Base-by-base conservation (phyloP, 2,329 filamentous ascomycete genomes). In the Tolypocladium inflatum region DNA sequence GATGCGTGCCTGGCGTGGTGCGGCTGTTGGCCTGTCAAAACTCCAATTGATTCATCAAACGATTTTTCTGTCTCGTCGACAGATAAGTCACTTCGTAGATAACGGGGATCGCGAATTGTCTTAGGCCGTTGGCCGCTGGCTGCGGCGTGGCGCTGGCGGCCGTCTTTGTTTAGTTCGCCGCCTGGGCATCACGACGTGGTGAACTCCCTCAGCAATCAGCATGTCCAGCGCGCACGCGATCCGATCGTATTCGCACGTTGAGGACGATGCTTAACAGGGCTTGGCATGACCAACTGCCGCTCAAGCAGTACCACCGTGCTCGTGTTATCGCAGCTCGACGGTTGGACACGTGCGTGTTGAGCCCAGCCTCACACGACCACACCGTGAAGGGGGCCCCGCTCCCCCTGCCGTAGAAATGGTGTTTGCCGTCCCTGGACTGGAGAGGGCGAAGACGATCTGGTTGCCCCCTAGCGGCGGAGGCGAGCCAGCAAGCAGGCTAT, bases 301-400 rank as follows among this genome's bases (percentile, higher is more conserved):
- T 48, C 11, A 13, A 45, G 21, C 21, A 13, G 11, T 11, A 21
- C 43, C 23, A n/a, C 26, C 5, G 45, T 2, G 15, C 23, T 4
- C 45, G 9, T n/a, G 53, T 26, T 19, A 30, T 42, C 42, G 15
- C 21, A 19, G 42, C 19, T 48, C 33, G 21, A 30, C 33, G 33
- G 43, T 59, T 59, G 57, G 52, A 51, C 59, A 61, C 59, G 59
- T 61, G 59, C 59, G 55, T 55, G 41, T 39, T 51, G 45, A 55
- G 52, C n/a, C 43, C 53, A 35, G 39, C 26, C 55, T 55, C 57
- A 55, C 55, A 58, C 57, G 55, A 55, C 43, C 15, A 21, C 41
- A 9, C 8, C 17, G 45, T 8, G 48, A 30, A 50, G 45, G 23
- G 45, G 26, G 26, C 5, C 48, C 45, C 26, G 45, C 45, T 33